A percentile compares a stretch with the other conserved stretches of the same genome.
Conservation (phyloP, 1,284 basidiomycete species). For the Tilletia indica region DNA sequence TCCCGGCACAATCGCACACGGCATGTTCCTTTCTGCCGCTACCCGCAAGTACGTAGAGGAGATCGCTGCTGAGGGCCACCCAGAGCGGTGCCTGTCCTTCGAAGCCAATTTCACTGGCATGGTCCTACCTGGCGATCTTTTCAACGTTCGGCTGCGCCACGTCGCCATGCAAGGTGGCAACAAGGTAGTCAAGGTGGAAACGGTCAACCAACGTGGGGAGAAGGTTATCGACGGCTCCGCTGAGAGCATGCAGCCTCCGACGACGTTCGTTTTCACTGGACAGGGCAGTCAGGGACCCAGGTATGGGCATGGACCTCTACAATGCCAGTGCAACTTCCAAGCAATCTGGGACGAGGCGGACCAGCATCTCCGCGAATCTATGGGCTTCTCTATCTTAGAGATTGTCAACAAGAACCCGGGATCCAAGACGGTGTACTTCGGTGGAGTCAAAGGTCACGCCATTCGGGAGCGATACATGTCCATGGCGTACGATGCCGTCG, state of each 20-base stretch:
- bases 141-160: constrained; percentile 73
- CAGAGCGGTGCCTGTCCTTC: constrained; percentile 65
- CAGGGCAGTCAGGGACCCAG: constrained; percentile 96
- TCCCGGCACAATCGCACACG: constrained; percentile 97
- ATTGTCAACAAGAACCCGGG: constrained; percentile 61
- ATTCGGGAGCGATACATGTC: constrained; percentile 98
- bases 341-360: constrained; percentile 97
- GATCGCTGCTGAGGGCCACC: constrained; percentile 86
- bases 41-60: constrained; percentile 90
- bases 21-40: constrained; percentile 93
- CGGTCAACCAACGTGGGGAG: constrained; percentile 78
- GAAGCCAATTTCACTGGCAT: constrained; percentile 77
- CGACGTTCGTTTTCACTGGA: constrained; percentile 96
- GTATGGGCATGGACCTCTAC: constrained; percentile 99
- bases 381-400: constrained; percentile 93
- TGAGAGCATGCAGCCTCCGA: constrained; percentile 77
- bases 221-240: constrained; percentile 89
- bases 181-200: constrained; percentile 86
- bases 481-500: constrained; percentile 86
- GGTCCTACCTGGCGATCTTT: constrained; percentile 89
- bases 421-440: constrained; percentile 87
- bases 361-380: constrained; percentile 85
- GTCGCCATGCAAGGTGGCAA: constrained; percentile 46
- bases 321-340: constrained; percentile 85
- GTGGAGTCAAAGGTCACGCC: constrained; percentile 95